Evolutionary conservation across 176 grass and related monocot genomes (phyloP).

Genomic region (Poa pratensis): DNA sequence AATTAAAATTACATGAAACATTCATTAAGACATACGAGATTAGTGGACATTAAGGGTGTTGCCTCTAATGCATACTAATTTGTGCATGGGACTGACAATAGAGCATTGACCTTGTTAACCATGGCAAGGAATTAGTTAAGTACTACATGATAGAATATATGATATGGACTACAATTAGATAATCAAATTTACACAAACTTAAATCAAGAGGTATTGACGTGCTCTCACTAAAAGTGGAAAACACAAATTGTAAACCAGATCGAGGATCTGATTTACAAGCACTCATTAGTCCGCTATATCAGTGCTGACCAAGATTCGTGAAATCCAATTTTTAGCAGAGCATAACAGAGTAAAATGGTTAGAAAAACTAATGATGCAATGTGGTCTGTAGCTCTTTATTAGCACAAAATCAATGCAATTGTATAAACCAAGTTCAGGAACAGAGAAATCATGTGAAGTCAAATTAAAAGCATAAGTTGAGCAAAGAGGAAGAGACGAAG

Average conservation of each 20-base stretch:
- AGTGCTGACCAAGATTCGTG: neutral
- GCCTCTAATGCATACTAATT: conserved; percentile 6
- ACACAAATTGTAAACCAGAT: neutral
- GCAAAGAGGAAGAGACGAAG: neutral
- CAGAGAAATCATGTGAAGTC: conserved; percentile 4
- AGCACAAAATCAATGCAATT: neutral
- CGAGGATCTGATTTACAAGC: conserved; percentile 9
- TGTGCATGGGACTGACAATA: conserved; percentile 29
- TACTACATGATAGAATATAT: conserved; percentile 6
- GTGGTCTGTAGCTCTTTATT: neutral
- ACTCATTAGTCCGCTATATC: neutral
- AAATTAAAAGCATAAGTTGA: neutral
- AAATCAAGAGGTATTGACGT: neutral
- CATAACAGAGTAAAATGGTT: neutral
- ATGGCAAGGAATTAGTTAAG: conserved; percentile 3
- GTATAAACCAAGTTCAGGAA: conserved; percentile 6
- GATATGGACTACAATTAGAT: neutral
- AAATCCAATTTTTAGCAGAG: neutral
- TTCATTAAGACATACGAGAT: neutral
- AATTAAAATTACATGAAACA: conserved; percentile 36
- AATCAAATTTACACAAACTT: conserved; percentile 13
- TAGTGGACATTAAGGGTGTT: neutral
- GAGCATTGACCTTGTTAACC: conserved; percentile 22
- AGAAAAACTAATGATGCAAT: neutral
- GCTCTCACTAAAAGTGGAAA: conserved; percentile 18